These are phyloP conservation scores for Penicillium flavigenum DNA, from an alignment of 495 filamentous ascomycete genomes.

Conservation along the genomic window DNA sequence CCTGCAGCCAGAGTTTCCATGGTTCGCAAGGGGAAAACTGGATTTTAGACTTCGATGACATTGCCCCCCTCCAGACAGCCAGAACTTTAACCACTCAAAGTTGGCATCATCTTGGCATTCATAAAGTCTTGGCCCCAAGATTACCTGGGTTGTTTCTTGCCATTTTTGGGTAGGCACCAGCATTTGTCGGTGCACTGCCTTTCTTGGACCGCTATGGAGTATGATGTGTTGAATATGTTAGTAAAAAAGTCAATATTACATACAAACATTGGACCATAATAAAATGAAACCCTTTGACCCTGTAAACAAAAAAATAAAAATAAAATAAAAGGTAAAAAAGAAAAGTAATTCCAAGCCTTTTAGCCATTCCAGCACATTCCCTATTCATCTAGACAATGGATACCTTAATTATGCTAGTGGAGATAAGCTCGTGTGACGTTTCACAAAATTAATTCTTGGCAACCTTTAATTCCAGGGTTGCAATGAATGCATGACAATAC, in stretches of 20 bases:
- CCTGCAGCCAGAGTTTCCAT: constrained; percentile 15
- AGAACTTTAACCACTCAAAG: constrained; percentile 12
- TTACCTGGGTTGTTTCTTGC: not conserved
- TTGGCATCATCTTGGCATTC: constrained; percentile 21
- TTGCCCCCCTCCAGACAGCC: constrained; percentile 16
- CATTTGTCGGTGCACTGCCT: constrained; percentile 4
- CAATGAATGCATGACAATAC: constrained; percentile 29
- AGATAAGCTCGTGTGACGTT: constrained; percentile 50
- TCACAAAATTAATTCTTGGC: constrained; percentile 37
- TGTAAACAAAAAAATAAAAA: not conserved
- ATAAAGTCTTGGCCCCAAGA: constrained; percentile 13
- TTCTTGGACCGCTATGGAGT: not conserved
- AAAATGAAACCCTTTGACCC: constrained; percentile 4
- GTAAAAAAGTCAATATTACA: not conserved
- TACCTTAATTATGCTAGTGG: constrained; percentile 43
- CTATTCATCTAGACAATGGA: constrained; percentile 21
- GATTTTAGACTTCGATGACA: constrained; percentile 31
- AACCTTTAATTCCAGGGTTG: constrained; percentile 31
- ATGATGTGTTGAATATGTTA: constrained; percentile 1
- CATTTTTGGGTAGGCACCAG: constrained; percentile 9
- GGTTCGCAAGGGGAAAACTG: constrained; percentile 15
- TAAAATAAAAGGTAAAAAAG: not conserved
- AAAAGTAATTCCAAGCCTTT: not conserved
- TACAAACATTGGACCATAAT: not conserved
- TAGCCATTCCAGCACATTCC: constrained; percentile 16